These are phyloP conservation scores for Aspergillus carlsbadensis DNA, from an alignment of 495 filamentous ascomycete species.

Conservation along the genomic window DNA sequence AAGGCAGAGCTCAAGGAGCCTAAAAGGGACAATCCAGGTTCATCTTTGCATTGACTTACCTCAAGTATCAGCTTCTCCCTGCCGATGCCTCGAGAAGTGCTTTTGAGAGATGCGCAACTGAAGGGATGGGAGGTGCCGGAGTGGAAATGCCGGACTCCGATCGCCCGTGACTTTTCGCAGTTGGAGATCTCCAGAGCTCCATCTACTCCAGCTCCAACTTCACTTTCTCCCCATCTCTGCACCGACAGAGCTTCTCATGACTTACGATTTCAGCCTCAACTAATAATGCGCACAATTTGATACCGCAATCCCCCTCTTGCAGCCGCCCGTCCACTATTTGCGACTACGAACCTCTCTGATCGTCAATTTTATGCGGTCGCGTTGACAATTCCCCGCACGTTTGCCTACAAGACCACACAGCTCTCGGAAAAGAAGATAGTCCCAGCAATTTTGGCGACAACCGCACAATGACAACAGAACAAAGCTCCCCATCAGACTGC, in stretches of 20 bases:
- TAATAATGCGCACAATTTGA: background rate
- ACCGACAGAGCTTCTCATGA: too few relatives aligned
- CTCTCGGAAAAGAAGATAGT: background rate
- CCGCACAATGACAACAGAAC: background rate
- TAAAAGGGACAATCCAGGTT: too few relatives aligned
- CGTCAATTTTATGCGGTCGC: background rate
- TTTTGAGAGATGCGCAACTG: too few relatives aligned
- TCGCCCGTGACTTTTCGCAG: constrained; percentile 12
- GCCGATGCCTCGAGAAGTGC: too few relatives aligned
- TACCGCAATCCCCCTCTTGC: too few relatives aligned
- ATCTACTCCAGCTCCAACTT: background rate
- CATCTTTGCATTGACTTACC: too few relatives aligned
- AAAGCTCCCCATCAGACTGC: constrained; percentile 12
- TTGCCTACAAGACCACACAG: background rate
- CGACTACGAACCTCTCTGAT: too few relatives aligned
- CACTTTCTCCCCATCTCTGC: background rate
- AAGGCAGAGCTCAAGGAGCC: too few relatives aligned
- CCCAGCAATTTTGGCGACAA: background rate
- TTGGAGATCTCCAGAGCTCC: constrained; percentile 1
- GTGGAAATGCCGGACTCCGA: constrained; percentile 6
- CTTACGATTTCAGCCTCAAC: background rate
- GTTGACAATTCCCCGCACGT: background rate
- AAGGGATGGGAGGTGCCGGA: background rate
- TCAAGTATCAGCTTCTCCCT: too few relatives aligned
- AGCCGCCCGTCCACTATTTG: too few relatives aligned